phyloP scores from a whole-genome alignment of 1,284 basidiomycete species.

The Blastosporella zonata region DNA sequence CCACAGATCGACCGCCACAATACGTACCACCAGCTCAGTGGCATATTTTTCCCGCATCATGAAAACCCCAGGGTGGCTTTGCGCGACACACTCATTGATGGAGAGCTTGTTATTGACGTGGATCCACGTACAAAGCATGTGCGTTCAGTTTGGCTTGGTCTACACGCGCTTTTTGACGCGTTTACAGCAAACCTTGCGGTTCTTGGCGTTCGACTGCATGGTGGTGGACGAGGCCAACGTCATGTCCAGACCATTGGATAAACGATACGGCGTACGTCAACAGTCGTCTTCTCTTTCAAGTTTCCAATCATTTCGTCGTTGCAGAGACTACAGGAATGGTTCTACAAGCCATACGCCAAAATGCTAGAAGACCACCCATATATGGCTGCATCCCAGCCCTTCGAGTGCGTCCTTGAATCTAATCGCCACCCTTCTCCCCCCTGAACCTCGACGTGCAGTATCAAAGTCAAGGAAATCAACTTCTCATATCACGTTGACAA shows the following conservation, averaged over 20 bases:
- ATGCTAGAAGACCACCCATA: constrained; percentile 69
- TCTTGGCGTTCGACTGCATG: constrained; percentile 92
- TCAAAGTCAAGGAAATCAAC: constrained; percentile 86
- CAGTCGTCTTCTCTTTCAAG: not conserved
- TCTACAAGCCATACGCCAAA: constrained; percentile 77
- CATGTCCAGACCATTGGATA: constrained; percentile 79
- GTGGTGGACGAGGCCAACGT: constrained; percentile 86
- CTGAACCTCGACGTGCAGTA: constrained; percentile 40
- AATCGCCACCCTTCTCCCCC: constrained; percentile 1
- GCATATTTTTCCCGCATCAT: constrained; percentile 88
- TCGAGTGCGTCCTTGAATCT: constrained; percentile 64
- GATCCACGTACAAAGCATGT: constrained; percentile 74
- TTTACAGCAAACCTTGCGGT: constrained; percentile 71
- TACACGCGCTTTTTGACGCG: constrained; percentile 13
- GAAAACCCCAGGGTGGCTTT: constrained; percentile 65
- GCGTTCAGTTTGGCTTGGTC: constrained; percentile 22
- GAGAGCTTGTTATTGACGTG: constrained; percentile 91
- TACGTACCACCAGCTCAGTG: constrained; percentile 70
- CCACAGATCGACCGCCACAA: constrained; percentile 94
- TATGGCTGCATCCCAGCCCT: constrained; percentile 68
- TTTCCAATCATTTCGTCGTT: not conserved
- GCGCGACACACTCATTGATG: constrained; percentile 85
- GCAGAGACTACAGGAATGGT: constrained; percentile 81
- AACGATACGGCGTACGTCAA: constrained; percentile 82
- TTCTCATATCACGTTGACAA: constrained; percentile 87